A percentile compares a stretch with the other conserved stretches of the same genome.
Evolutionary conservation across 371 early-diverging fungal genomes (phyloP).

Genomic region (Phascolomyces articulosus): DNA sequence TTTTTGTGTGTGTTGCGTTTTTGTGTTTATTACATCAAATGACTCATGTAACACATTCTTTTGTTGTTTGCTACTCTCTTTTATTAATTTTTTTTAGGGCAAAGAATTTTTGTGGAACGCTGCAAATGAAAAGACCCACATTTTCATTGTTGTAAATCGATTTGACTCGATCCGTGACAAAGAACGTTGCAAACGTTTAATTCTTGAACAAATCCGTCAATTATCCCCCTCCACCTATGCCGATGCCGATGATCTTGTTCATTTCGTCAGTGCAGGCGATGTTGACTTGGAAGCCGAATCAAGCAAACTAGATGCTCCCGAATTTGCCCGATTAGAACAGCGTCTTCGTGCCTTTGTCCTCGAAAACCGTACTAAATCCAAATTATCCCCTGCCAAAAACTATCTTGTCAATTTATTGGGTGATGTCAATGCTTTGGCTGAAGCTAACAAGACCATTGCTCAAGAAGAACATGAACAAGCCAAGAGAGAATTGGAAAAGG

Average conservation of each 20-base stretch:
- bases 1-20: neutral
- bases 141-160: constrained; percentile 97
- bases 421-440: constrained; percentile 65
- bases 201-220: constrained; percentile 92
- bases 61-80: no score
- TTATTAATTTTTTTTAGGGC: constrained; percentile 54
- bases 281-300: constrained; percentile 49
- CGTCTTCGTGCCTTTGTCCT: constrained; percentile 90
- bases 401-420: constrained; percentile 82
- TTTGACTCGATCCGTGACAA: constrained; percentile 95
- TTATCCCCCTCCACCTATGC: constrained; percentile 93
- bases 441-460: constrained; percentile 56
- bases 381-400: constrained; percentile 92
- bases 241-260: constrained; percentile 91
- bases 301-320: constrained; percentile 54
- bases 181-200: constrained; percentile 89
- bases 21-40: neutral
- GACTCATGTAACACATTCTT: constrained; percentile 9
- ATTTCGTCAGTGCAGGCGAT: constrained; percentile 91
- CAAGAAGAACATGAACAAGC: constrained; percentile 37
- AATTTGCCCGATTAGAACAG: constrained; percentile 82
- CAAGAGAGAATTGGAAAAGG: constrained; percentile 50
- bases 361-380: constrained; percentile 93
- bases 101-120: constrained; percentile 95
- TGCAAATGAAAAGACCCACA: constrained; percentile 96